Base-by-base conservation (phyloP, 2,329 filamentous ascomycete species). In the Thelonectria olida region DNA sequence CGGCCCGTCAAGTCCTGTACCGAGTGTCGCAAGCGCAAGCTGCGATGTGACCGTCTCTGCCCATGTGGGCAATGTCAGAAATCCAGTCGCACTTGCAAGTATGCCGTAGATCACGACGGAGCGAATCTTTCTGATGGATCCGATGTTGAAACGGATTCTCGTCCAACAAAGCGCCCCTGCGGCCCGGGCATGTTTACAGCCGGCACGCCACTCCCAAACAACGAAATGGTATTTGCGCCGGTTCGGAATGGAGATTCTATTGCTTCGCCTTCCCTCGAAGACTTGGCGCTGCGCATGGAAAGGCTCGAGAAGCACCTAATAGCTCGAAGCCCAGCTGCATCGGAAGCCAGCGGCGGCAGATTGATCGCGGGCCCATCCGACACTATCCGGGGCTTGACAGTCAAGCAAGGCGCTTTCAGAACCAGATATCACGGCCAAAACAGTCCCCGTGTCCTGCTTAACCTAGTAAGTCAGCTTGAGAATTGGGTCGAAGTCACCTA, bases 1-100 rank as follows among this genome's bases (percentile, higher is more conserved):
- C 75, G 84, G 7, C 84, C 84, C 3, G 84, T 85, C 63, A 86
- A 86, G 70, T 85, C 83, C 4, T 86, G 84, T 70, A 82, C 82
- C 58, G 82, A 85, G 66, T 86, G 85, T 67, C 80, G 85, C 55
- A 86, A 86, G 71, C 80, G 85, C 67, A 88, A 86, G 71, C 74
- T 86, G 5, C 79, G 81, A 60, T 88, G 85, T 73, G 84, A 88
- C 71, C 80, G 85, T 44, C 76, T 81, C n/a, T 77, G 79, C 42
- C 84, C 84, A 4, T 88, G 85, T 67, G 83, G 83, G 6, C 85
- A 87, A 70, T 88, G 85, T 69, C 82, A 84, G 51, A 86, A 85
- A 71, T 84, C 84, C n/a, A 81, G 79, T 64, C 82, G 84, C 34
- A 69, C 74, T 38, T 87, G 85, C 75, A 82, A 78, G 65, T 87